Evolutionary conservation across 768 basidiomycete species (phyloP).

Genomic region (Sutorius australiensis): DNA sequence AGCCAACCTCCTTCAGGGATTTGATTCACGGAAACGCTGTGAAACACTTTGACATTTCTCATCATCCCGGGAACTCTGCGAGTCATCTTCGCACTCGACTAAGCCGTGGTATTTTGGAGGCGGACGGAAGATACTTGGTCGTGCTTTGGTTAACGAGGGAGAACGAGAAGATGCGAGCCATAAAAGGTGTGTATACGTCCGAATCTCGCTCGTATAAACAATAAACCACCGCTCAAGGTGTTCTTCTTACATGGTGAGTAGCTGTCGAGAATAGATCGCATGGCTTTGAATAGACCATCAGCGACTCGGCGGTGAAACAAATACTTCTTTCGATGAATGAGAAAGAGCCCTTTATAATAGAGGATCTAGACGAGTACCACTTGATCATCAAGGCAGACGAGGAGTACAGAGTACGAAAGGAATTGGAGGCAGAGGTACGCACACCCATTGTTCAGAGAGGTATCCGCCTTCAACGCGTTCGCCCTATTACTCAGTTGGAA

Average conservation of each 20-base stretch:
- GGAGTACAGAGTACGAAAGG: conserved; percentile 66
- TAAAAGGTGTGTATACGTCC: conserved; percentile 46
- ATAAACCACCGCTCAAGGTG: conserved; percentile 37
- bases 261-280: neutral
- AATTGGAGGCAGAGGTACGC: conserved; percentile 70
- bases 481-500: conserved; percentile 50
- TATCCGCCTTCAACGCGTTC: neutral
- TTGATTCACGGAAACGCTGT: neutral
- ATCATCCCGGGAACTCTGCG: conserved; percentile 8
- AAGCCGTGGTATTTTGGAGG: neutral
- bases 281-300: conserved; percentile 27
- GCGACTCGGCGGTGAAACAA: conserved; percentile 88
- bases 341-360: conserved; percentile 75
- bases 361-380: conserved; percentile 83
- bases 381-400: conserved; percentile 80
- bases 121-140: neutral
- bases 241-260: conserved; percentile 64
- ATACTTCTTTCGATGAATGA: conserved; percentile 82
- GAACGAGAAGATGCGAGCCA: conserved; percentile 49
- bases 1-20: neutral
- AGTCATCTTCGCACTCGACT: conserved; percentile 1
- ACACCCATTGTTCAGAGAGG: neutral
- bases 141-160: neutral
- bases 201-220: conserved; percentile 3
- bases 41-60: conserved; percentile 12